phyloP scores from a whole-genome alignment of 192 early-diverging fungal genomes.

The Gryganskiella cystojenkinii region DNA sequence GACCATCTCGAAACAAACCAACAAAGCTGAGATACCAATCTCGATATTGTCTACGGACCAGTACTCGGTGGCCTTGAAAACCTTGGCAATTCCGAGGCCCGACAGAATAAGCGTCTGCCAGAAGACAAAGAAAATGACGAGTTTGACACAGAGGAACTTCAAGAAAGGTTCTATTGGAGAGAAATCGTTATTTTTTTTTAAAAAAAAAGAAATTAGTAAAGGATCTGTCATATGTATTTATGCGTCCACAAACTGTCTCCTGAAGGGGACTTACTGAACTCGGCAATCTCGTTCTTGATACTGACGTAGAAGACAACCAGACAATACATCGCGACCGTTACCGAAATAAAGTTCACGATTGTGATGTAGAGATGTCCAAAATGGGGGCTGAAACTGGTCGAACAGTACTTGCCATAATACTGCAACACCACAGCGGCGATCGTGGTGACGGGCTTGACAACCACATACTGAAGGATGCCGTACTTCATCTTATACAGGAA shows the following conservation, averaged over 20 bases:
- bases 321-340: slow-evolving; percentile 75
- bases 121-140: slow-evolving; percentile 56
- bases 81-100: neutral
- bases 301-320: slow-evolving; percentile 71
- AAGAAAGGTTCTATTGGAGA: slow-evolving; percentile 38
- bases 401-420: slow-evolving; percentile 69
- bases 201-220: neutral
- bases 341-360: slow-evolving; percentile 71
- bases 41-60: slow-evolving; percentile 50
- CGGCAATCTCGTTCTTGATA: slow-evolving; percentile 65
- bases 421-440: slow-evolving; percentile 70
- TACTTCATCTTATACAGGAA: slow-evolving; percentile 70
- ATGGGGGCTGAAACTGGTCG: slow-evolving; percentile 63
- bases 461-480: slow-evolving; percentile 78
- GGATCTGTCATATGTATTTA: too few relatives aligned
- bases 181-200: neutral
- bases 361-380: slow-evolving; percentile 76
- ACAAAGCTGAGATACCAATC: slow-evolving; percentile 43
- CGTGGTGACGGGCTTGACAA: slow-evolving; percentile 69
- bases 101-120: slow-evolving; percentile 46
- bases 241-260: too few relatives aligned
- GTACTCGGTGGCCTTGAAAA: slow-evolving; percentile 33
- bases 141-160: slow-evolving; percentile 55
- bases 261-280: slow-evolving; percentile 58
- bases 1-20: slow-evolving; percentile 56